A percentile compares a stretch with the other conserved stretches of the same genome.
Conservation (phyloP, 768 basidiomycete genomes). For the Lactarius sp. region DNA sequence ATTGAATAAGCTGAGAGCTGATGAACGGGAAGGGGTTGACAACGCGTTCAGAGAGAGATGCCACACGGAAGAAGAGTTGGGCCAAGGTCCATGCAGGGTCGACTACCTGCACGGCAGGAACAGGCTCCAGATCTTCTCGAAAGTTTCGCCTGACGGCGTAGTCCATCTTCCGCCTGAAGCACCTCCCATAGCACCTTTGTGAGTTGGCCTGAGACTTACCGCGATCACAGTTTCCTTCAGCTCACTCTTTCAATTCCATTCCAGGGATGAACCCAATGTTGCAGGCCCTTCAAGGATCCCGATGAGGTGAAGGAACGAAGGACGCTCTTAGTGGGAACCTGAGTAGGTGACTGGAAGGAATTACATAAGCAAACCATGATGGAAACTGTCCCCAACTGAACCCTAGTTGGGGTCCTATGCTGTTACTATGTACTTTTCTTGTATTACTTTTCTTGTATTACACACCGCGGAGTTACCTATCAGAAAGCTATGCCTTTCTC, state of each 20-base stretch:
- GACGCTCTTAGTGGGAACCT: too few relatives aligned
- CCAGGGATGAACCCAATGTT: slow-evolving; percentile 10
- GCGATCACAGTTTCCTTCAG: too few relatives aligned
- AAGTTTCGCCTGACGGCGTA: neutral
- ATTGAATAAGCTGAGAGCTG: neutral
- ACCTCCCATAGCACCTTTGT: neutral
- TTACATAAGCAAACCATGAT: too few relatives aligned
- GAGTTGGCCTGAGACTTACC: neutral
- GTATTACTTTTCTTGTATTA: too few relatives aligned
- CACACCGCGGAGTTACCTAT: too few relatives aligned
- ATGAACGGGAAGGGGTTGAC: neutral
- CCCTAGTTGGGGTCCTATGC: too few relatives aligned
- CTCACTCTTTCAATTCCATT: neutral
- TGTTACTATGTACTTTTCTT: too few relatives aligned
- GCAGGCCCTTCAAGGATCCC: slow-evolving; percentile 17
- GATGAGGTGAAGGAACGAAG: slow-evolving; percentile 1
- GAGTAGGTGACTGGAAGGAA: too few relatives aligned
- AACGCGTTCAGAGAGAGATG: neutral
- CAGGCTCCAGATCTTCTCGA: slow-evolving; percentile 7
- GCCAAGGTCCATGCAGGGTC: neutral
- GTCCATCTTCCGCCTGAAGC: neutral
- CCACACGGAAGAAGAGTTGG: neutral
- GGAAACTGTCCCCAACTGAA: too few relatives aligned
- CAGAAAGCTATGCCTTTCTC: too few relatives aligned
- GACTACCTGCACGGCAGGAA: slow-evolving; percentile 3